These are phyloP conservation scores for Ciborinia camelliae DNA, from an alignment of 2,329 filamentous ascomycete genomes.

Conservation along the genomic window DNA sequence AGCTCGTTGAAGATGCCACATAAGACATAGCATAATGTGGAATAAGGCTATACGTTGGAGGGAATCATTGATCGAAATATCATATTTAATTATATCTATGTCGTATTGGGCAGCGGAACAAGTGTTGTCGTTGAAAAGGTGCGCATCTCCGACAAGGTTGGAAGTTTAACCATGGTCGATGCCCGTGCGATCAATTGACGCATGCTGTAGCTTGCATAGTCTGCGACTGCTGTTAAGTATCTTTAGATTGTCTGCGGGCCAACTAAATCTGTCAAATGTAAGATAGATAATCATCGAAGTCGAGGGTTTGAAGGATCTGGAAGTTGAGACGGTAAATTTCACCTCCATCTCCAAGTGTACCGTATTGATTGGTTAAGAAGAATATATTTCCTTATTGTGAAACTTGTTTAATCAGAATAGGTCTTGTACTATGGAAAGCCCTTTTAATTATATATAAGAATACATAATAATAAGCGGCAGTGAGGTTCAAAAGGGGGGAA, in stretches of 20 bases:
- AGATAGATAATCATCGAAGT: too few relatives aligned
- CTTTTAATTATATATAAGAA: too few relatives aligned
- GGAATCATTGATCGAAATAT: neutral
- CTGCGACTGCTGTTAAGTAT: neutral
- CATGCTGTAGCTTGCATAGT: neutral
- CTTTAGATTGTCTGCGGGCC: neutral
- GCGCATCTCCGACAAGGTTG: neutral
- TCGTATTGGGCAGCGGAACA: neutral
- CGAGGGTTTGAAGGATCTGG: neutral
- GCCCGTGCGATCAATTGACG: neutral
- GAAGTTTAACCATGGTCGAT: neutral
- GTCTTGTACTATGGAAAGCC: too few relatives aligned
- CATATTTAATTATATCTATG: too few relatives aligned
- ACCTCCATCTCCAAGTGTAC: neutral
- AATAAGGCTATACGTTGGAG: neutral
- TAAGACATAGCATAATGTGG: neutral
- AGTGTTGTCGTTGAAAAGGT: neutral
- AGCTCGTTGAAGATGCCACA: neutral
- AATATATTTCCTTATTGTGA: too few relatives aligned
- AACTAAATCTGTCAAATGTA: neutral
- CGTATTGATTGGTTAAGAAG: too few relatives aligned
- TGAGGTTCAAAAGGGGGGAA: too few relatives aligned
- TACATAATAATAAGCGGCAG: too few relatives aligned
- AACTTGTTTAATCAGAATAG: too few relatives aligned
- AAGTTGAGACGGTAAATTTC: neutral